Percentiles rank a stretch among this genome's conserved stretches.
Evolutionary conservation across 345 rosid genomes (phyloP).

Genomic region (Eucalyptus albens): DNA sequence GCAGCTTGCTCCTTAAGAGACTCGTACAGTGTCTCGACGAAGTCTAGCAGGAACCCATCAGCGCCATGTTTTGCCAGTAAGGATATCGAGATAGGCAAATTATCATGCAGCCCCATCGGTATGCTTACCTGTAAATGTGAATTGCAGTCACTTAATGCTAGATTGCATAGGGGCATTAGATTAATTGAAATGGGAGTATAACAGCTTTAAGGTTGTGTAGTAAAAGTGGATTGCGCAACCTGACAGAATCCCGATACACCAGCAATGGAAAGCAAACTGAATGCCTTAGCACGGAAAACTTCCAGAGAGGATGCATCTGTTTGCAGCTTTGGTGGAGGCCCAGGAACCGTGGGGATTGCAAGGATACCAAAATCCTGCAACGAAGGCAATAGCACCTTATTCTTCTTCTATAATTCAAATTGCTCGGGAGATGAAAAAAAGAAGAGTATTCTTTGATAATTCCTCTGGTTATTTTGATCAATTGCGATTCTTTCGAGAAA

Average conservation of each 20-base stretch:
- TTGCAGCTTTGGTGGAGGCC: slow-evolving; percentile 69
- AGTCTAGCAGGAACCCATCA: background rate
- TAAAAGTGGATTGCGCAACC: slow-evolving; percentile 10
- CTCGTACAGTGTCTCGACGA: background rate
- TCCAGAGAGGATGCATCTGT: slow-evolving; percentile 42
- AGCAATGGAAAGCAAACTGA: slow-evolving; percentile 61
- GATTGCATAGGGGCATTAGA: background rate
- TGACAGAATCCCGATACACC: slow-evolving; percentile 91
- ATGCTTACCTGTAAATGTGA: slow-evolving; percentile 31
- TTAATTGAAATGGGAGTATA: background rate
- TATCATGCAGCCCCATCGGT: background rate
- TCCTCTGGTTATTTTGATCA: background rate
- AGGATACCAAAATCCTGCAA: slow-evolving; percentile 53
- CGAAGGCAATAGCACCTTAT: background rate
- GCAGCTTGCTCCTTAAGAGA: background rate
- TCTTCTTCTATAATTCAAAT: background rate
- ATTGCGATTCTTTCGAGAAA: slow-evolving; percentile 2
- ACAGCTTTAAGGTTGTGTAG: background rate
- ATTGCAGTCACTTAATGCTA: background rate
- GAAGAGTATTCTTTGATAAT: background rate
- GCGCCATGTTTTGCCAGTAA: background rate
- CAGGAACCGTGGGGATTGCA: slow-evolving; percentile 75
- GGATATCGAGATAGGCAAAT: background rate
- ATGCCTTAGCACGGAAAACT: slow-evolving; percentile 42
- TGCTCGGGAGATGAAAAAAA: background rate